Conservation (phyloP, 148 eudicot species). For the Arctostaphylos glauca region DNA sequence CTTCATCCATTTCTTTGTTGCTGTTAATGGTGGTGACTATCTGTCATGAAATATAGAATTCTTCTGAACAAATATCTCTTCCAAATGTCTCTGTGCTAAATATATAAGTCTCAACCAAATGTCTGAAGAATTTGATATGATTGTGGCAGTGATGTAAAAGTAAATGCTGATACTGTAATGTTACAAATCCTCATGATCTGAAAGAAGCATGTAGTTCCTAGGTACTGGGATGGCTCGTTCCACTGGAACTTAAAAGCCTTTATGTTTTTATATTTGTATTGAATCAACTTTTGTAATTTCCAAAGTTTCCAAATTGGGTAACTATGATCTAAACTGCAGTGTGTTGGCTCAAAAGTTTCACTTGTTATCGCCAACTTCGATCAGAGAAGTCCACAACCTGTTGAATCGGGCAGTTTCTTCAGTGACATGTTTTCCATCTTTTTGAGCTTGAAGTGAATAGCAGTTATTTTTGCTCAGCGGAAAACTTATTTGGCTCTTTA, state of each 20-base stretch:
- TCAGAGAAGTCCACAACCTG: not conserved
- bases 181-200: not conserved
- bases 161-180: not conserved
- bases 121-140: not conserved
- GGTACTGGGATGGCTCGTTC: not conserved
- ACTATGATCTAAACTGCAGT: not conserved
- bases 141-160: no score
- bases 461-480: not conserved
- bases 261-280: not conserved
- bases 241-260: not conserved
- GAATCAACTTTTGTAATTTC: not conserved
- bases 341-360: not conserved
- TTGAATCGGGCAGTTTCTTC: not conserved
- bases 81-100: not conserved
- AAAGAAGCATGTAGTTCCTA: not conserved
- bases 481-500: not conserved
- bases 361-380: not conserved
- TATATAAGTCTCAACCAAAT: not conserved
- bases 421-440: not conserved
- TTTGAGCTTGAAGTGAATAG: not conserved
- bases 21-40: not conserved
- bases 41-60: not conserved
- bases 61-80: not conserved
- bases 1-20: slow-evolving; percentile 9
- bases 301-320: not conserved